Conservation (phyloP, 495 filamentous ascomycete species). For the Penicillium salamii region DNA sequence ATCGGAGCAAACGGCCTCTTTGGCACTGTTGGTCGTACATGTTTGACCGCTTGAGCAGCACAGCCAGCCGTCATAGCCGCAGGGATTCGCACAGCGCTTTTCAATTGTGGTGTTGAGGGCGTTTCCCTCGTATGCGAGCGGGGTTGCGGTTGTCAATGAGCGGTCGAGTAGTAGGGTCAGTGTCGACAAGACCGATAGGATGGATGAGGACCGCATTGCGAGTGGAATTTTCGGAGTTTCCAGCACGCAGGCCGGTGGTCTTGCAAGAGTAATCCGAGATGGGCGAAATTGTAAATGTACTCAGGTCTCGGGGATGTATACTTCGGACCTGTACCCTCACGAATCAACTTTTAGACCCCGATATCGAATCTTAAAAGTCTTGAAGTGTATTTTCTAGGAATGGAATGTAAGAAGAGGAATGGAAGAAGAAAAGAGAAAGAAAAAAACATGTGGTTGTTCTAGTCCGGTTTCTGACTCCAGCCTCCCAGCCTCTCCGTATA, state of each 20-base stretch:
- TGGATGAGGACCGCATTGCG: slow-evolving; percentile 30
- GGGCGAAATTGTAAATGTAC: too few species aligned
- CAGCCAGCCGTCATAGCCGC: slow-evolving; percentile 63
- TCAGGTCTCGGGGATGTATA: too few species aligned
- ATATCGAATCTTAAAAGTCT: slow-evolving; percentile 5
- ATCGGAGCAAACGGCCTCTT: slow-evolving; percentile 54
- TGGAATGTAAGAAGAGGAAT: slow-evolving; percentile 13
- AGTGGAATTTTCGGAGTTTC: not conserved
- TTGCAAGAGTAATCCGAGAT: too few species aligned
- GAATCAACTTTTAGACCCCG: too few species aligned
- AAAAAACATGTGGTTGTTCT: slow-evolving; percentile 8
- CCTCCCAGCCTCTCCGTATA: slow-evolving; percentile 35
- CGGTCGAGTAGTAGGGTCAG: slow-evolving; percentile 25
- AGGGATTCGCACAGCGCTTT: slow-evolving; percentile 60
- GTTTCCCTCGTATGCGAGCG: slow-evolving; percentile 21
- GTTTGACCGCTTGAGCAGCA: slow-evolving; percentile 61
- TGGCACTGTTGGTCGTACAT: slow-evolving; percentile 60
- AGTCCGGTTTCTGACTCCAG: slow-evolving; percentile 22
- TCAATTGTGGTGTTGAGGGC: slow-evolving; percentile 31
- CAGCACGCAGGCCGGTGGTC: not conserved
- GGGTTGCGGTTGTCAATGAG: slow-evolving; percentile 36
- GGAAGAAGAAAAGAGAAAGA: slow-evolving; percentile 13
- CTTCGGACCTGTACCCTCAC: too few species aligned
- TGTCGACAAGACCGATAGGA: slow-evolving; percentile 27
- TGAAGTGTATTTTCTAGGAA: too few species aligned